Conservation (phyloP, 495 filamentous ascomycete genomes). For the Cairneyella variabilis region DNA sequence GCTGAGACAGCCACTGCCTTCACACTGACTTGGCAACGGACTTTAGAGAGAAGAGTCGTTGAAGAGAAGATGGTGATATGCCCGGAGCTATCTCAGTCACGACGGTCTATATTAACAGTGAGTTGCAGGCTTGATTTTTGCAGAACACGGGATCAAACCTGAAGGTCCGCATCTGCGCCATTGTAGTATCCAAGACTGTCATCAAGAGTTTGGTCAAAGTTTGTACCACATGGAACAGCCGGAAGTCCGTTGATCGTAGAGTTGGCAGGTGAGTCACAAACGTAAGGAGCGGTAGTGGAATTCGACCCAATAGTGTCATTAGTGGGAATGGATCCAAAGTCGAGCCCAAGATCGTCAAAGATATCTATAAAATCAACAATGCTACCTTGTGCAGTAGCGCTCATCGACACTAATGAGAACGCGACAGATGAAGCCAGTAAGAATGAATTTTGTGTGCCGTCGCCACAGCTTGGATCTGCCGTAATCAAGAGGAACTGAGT, state of each 20-base stretch:
- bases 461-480: constrained; percentile 12
- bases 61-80: too few relatives aligned
- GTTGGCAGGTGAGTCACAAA: constrained; percentile 6
- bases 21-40: too few relatives aligned
- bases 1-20: too few relatives aligned
- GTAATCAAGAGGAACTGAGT: constrained; percentile 12
- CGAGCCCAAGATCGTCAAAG: constrained; percentile 9
- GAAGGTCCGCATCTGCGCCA: not conserved
- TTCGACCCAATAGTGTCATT: not conserved
- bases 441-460: constrained; percentile 16
- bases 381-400: constrained; percentile 6
- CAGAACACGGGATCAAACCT: not conserved
- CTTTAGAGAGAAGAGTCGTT: too few relatives aligned
- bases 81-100: not conserved
- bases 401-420: not conserved
- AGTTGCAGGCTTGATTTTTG: not conserved
- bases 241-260: constrained; percentile 16
- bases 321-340: constrained; percentile 11
- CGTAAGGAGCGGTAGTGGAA: not conserved
- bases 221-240: constrained; percentile 11
- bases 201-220: constrained; percentile 19
- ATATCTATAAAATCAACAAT: constrained; percentile 14
- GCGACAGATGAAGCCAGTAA: constrained; percentile 14
- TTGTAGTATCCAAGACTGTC: constrained; percentile 19
- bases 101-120: not conserved